Conservation (phyloP, 2,329 filamentous ascomycete genomes). For the Harringtonia lauricola region DNA sequence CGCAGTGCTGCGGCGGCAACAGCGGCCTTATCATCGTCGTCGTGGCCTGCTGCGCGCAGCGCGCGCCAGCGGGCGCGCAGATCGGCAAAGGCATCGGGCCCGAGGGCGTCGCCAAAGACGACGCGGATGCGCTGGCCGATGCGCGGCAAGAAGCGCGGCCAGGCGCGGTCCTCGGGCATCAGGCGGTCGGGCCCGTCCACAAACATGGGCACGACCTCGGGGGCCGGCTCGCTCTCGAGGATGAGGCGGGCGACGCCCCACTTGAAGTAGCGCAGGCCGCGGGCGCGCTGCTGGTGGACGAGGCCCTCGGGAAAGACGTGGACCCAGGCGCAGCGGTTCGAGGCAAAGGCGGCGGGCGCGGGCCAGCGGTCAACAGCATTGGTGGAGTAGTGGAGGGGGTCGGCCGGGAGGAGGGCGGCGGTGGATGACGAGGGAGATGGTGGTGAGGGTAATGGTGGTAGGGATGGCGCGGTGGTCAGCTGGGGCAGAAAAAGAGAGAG, state of each 20-base stretch:
- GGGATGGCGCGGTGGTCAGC: background rate
- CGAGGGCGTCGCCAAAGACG: constrained; percentile 68
- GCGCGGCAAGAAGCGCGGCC: constrained; percentile 72
- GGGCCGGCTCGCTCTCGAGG: constrained; percentile 72
- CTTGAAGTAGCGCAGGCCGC: constrained; percentile 90
- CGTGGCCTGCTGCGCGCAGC: constrained; percentile 28
- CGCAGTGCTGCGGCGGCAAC: constrained; percentile 33
- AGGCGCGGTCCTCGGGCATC: constrained; percentile 75
- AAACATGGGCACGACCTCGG: constrained; percentile 88
- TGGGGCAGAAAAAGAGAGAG: background rate
- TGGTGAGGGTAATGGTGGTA: constrained; percentile 3
- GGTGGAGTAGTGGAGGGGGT: constrained; percentile 53
- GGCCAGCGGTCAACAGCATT: constrained; percentile 54
- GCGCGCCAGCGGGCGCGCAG: constrained; percentile 63
- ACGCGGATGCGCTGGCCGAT: constrained; percentile 59
- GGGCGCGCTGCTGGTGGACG: constrained; percentile 74
- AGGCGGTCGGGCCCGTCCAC: constrained; percentile 80
- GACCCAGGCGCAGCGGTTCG: constrained; percentile 69
- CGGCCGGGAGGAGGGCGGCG: constrained; percentile 9
- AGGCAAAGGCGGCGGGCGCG: constrained; percentile 60
- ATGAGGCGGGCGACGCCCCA: constrained; percentile 92
- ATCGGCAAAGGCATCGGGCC: constrained; percentile 68
- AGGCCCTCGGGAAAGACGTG: constrained; percentile 95
- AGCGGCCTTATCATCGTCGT: constrained; percentile 32
- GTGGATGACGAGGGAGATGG: background rate